Base-by-base conservation (phyloP, 1,139 yeast genomes). In the Sugiyamaella sp. region DNA sequence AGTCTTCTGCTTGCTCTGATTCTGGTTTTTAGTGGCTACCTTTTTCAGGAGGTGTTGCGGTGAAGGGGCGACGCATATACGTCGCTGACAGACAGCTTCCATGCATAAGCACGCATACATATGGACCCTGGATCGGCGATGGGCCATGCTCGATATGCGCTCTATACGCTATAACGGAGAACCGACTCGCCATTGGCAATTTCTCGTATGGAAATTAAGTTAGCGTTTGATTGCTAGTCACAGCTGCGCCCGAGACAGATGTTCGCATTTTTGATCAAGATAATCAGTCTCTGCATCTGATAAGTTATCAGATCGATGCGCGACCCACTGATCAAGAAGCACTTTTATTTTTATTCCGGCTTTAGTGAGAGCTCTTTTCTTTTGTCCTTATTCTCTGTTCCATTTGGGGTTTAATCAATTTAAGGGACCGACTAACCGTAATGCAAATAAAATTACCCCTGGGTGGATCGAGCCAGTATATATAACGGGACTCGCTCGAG, bases 401-500 rank as follows among this genome's bases (percentile, higher is more conserved):
- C n/a, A 29, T 4, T 29, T 29, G 35, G 14, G 35, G 8, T 29
- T 29, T 14, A 29, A 14, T 29, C 35, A 29, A 29, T 29, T 29
- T 29, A 10, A 29, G n/a, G 35, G 14, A 29, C 8, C 14, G 14
- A 4, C 8, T 12, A 29, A 29, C 35, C 35, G n/a, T 29, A 29
- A 29, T 4, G 4, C 35, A 29, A 29, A 8, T 6, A 29, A 29
- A 29, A 8, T 29, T 6, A 14, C 14, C 14, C 4, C 14, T 29
- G 4, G 35, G 35, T 29, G 35, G 35, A 29, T 29, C 35, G 35
- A 12, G 4, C 14, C 35, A 14, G n/a, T 12, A 29, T 29, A 29
- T 29, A 29, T 29, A 29, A 29, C n/a, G 35, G 35, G 35, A 29
- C 35, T 29, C 35, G 35, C 35, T 29, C 35, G 35, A 6, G 35